A percentile compares a stretch with the other conserved stretches of the same genome.
Evolutionary conservation across 1,139 yeast species (phyloP).

Genomic region (Geotrichum cucujoidarum): DNA sequence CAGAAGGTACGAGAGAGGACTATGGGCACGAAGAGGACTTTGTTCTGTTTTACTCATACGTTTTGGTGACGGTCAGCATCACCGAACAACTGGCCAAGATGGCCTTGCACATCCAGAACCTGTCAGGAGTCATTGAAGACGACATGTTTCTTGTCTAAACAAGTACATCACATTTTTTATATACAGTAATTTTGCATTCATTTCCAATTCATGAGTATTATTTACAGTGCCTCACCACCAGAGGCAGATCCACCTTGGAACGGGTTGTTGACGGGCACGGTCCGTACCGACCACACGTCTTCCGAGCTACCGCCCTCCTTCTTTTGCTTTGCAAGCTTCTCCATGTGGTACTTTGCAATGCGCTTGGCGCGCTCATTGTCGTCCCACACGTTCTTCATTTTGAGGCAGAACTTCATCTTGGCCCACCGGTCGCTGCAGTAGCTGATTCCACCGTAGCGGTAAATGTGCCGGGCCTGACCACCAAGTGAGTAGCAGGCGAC

Average conservation of each 20-base stretch:
- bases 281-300: constrained; percentile 68
- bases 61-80: constrained; percentile 64
- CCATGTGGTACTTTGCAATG: constrained; percentile 68
- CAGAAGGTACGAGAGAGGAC: neutral
- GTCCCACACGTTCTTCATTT: constrained; percentile 48
- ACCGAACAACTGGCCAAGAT: constrained; percentile 60
- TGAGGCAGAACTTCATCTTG: constrained; percentile 76
- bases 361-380: constrained; percentile 45
- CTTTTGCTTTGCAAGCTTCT: constrained; percentile 53
- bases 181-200: too few relatives aligned
- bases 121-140: constrained; percentile 60
- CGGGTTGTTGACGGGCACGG: constrained; percentile 36
- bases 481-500: constrained; percentile 84
- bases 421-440: constrained; percentile 64
- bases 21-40: constrained; percentile 53
- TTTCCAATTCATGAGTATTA: too few relatives aligned
- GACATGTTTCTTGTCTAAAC: constrained; percentile 40
- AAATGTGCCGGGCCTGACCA: constrained; percentile 77
- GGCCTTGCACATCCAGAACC: constrained; percentile 48
- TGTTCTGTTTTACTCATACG: constrained; percentile 68
- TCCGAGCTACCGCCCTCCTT: constrained; percentile 61
- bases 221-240: neutral
- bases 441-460: constrained; percentile 73
- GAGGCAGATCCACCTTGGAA: constrained; percentile 23
- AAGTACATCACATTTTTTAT: neutral